Evolutionary conservation across 2,329 filamentous ascomycete genomes (phyloP).

Genomic region (Xylogone sp.): DNA sequence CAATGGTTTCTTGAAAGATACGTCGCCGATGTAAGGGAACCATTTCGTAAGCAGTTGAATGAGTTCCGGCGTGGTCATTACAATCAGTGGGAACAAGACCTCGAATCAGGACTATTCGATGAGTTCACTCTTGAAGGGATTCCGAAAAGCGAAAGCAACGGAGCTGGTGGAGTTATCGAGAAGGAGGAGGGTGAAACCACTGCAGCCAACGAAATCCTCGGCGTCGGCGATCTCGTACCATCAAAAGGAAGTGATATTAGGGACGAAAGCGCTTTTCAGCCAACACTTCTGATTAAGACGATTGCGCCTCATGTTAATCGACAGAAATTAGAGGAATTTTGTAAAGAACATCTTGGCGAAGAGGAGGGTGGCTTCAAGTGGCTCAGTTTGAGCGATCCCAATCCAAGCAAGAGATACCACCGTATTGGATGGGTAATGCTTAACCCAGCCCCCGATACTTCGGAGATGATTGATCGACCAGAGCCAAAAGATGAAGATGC

Average conservation of each 20-base stretch:
- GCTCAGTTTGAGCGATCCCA: constrained; percentile 93
- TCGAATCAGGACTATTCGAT: constrained; percentile 83
- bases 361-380: constrained; percentile 91
- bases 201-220: constrained; percentile 85
- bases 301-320: constrained; percentile 95
- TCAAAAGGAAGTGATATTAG: constrained; percentile 79
- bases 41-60: constrained; percentile 70
- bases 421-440: constrained; percentile 98
- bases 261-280: constrained; percentile 83
- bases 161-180: constrained; percentile 77
- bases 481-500: constrained; percentile 64
- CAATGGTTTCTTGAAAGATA: constrained; percentile 99
- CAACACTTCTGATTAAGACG: constrained; percentile 95
- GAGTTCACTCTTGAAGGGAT: constrained; percentile 93
- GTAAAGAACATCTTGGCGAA: constrained; percentile 89
- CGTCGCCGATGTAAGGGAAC: constrained; percentile 74
- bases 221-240: constrained; percentile 86
- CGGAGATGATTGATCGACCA: constrained; percentile 63
- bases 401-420: constrained; percentile 94
- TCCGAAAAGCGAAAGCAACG: constrained; percentile 89
- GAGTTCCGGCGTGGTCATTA: constrained; percentile 77
- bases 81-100: constrained; percentile 82
- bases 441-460: constrained; percentile 69
- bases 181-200: constrained; percentile 95
- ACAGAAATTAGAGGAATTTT: constrained; percentile 88